Percentiles rank a stretch among this genome's conserved stretches.
phyloP scores from a whole-genome alignment of 768 basidiomycete genomes.

The Lactarius evosmus region DNA sequence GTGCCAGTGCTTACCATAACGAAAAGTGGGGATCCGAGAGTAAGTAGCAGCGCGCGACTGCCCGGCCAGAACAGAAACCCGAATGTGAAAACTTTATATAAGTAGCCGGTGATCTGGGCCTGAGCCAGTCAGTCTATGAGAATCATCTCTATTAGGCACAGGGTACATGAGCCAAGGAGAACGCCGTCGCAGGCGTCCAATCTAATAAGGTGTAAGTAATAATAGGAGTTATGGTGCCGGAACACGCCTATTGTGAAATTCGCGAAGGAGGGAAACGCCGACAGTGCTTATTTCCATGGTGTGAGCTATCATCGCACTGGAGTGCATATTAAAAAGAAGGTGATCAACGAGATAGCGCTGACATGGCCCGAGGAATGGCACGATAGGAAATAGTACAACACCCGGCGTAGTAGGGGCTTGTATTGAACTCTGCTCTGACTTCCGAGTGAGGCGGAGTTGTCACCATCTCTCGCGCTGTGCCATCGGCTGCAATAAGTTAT shows the following conservation, averaged over 20 bases:
- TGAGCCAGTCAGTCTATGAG: background rate
- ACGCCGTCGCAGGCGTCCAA: constrained; percentile 2
- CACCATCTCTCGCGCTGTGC: background rate
- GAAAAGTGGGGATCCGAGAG: constrained; percentile 5
- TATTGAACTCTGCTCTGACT: constrained; percentile 5
- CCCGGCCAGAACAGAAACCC: background rate
- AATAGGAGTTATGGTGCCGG: background rate
- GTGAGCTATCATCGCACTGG: constrained; percentile 10
- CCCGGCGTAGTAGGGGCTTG: background rate
- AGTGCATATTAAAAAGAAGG: background rate
- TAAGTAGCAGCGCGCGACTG: constrained; percentile 3
- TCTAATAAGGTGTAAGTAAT: background rate
- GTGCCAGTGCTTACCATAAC: constrained; percentile 8
- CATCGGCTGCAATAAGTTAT: constrained; percentile 6
- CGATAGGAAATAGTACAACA: constrained; percentile 1
- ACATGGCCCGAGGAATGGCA: background rate
- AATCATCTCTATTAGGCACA: constrained; percentile 1
- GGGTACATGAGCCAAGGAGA: background rate
- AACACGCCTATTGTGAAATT: background rate
- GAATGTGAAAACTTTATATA: background rate
- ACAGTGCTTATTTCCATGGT: constrained; percentile 4
- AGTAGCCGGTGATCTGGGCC: constrained; percentile 11
- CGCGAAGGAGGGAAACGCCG: background rate
- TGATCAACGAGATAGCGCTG: background rate
- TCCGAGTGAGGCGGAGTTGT: constrained; percentile 1